Evolutionary conservation across 345 rosid genomes (phyloP).

Genomic region (Hibiscus mutabilis): DNA sequence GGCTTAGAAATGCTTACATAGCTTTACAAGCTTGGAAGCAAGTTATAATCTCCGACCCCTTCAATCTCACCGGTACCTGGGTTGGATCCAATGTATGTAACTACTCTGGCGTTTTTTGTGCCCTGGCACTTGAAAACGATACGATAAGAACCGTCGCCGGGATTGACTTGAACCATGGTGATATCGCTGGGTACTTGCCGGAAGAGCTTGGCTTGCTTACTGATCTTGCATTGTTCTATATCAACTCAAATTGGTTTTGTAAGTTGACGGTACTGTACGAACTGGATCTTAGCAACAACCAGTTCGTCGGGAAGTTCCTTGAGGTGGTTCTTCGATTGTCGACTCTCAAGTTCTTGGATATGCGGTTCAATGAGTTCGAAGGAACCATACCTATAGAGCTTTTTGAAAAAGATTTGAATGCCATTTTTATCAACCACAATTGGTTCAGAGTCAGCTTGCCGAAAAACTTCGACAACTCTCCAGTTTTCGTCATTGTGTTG

Average conservation of each 20-base stretch:
- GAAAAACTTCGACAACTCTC: slow-evolving; percentile 68
- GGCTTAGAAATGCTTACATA: no score
- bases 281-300: slow-evolving; percentile 82
- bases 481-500: slow-evolving; percentile 68
- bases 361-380: slow-evolving; percentile 75
- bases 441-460: slow-evolving; percentile 64
- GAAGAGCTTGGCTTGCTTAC: background rate
- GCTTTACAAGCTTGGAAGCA: no score
- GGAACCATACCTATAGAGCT: slow-evolving; percentile 62
- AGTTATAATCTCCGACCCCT: slow-evolving; percentile 11
- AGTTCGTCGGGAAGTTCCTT: slow-evolving; percentile 72
- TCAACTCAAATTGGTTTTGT: slow-evolving; percentile 44
- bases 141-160: slow-evolving; percentile 30
- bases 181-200: background rate
- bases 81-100: slow-evolving; percentile 57
- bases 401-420: slow-evolving; percentile 58
- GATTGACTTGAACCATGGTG: background rate
- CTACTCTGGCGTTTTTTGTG: slow-evolving; percentile 57
- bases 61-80: slow-evolving; percentile 52
- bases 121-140: slow-evolving; percentile 46
- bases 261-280: slow-evolving; percentile 59
- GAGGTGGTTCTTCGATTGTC: slow-evolving; percentile 49
- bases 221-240: background rate
- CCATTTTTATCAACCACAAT: slow-evolving; percentile 70
- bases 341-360: slow-evolving; percentile 59